These are phyloP conservation scores for Globisporangium viniferum DNA, from an alignment of 352 stramenopile genomes.

Conservation along the genomic window DNA sequence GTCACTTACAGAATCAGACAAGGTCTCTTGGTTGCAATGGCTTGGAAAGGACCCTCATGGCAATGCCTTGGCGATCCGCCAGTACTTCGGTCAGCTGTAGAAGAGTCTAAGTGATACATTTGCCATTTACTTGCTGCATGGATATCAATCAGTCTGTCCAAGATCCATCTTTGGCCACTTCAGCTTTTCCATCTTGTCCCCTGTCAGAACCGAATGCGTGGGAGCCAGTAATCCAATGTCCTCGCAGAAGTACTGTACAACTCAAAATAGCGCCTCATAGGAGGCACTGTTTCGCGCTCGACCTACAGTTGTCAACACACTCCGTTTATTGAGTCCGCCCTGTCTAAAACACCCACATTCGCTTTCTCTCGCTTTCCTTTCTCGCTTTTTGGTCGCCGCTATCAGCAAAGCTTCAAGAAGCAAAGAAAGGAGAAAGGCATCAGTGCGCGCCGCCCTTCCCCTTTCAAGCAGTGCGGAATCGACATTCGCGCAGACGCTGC, in stretches of 20 bases:
- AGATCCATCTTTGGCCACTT: neutral
- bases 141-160: neutral
- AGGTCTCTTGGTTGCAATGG: neutral
- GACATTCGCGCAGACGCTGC: neutral
- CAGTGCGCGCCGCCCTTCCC: neutral
- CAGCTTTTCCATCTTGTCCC: neutral
- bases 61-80: neutral
- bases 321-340: neutral
- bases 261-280: neutral
- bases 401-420: constrained; percentile 10
- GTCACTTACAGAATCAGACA: neutral
- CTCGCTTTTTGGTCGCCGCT: neutral
- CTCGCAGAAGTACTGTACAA: neutral
- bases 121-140: neutral
- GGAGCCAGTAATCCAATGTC: neutral
- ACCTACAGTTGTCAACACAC: neutral
- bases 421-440: constrained; percentile 3
- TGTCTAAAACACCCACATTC: neutral
- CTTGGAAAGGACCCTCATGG: neutral
- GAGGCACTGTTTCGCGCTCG: neutral
- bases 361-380: constrained; percentile 1
- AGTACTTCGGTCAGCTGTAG: neutral
- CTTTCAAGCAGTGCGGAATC: constrained; percentile 6
- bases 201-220: neutral
- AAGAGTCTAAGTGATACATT: neutral